Conservation (phyloP, 2,329 filamentous ascomycete species). For the Volutella citrinella region DNA sequence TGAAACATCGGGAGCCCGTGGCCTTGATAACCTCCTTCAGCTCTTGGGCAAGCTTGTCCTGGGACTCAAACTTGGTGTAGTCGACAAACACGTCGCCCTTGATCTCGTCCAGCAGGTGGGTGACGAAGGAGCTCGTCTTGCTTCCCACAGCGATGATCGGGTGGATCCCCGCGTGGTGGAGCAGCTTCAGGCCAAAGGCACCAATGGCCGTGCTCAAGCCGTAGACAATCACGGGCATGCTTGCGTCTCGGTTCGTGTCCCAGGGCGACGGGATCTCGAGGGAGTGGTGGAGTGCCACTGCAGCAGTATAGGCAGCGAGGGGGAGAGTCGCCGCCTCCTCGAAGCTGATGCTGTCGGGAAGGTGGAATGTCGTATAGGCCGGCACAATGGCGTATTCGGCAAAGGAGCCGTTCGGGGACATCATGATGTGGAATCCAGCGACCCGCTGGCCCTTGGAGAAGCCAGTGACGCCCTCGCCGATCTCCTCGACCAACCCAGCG, state of each 20-base stretch:
- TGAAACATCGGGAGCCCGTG: constrained; percentile 1
- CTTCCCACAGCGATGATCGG: constrained; percentile 59
- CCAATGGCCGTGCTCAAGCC: constrained; percentile 52
- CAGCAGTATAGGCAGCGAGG: constrained; percentile 22
- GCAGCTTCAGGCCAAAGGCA: constrained; percentile 55
- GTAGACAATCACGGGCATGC: constrained; percentile 50
- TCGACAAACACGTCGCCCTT: constrained; percentile 14
- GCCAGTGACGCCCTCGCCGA: constrained; percentile 17
- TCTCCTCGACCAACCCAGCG: constrained; percentile 16
- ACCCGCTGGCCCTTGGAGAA: constrained; percentile 41
- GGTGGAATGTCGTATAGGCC: constrained; percentile 54
- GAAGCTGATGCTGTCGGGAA: constrained; percentile 46
- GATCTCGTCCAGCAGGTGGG: constrained; percentile 2
- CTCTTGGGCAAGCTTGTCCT: not conserved
- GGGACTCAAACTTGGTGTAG: constrained; percentile 4
- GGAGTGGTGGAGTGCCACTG: not conserved
- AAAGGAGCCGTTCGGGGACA: constrained; percentile 48
- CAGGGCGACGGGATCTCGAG: not conserved
- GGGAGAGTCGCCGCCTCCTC: constrained; percentile 58
- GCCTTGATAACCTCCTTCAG: constrained; percentile 2
- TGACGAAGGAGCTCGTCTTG: constrained; percentile 6
- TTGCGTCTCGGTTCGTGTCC: not conserved
- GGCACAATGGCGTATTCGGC: constrained; percentile 60
- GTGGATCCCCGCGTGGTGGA: constrained; percentile 47
- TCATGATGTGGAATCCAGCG: constrained; percentile 51